These are phyloP conservation scores for Heterobasidion irregulare DNA, from an alignment of 1,284 basidiomycete genomes.

Conservation along the genomic window DNA sequence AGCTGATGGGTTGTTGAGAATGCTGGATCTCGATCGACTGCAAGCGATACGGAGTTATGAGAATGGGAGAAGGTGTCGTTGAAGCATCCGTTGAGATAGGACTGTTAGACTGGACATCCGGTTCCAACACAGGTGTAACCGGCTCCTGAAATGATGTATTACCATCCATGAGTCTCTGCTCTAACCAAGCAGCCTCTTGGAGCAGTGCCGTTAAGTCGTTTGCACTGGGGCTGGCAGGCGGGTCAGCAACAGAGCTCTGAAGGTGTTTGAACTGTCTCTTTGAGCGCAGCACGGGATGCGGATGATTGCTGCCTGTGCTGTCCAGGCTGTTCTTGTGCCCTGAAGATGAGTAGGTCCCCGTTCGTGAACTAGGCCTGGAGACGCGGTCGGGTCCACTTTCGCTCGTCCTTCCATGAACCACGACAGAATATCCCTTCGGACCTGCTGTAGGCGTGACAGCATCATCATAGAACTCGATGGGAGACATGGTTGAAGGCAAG, in stretches of 20 bases:
- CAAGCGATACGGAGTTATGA: not conserved
- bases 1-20: not conserved
- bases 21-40: not conserved
- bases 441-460: not conserved
- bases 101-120: not conserved
- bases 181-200: conserved; percentile 12
- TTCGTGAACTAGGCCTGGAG: conserved; percentile 5
- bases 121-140: not conserved
- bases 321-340: conserved; percentile 7
- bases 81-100: not conserved
- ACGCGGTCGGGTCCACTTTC: conserved; percentile 1
- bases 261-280: conserved; percentile 16
- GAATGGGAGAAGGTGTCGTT: not conserved
- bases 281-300: conserved; percentile 9
- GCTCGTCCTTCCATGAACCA: conserved; percentile 11
- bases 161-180: conserved; percentile 9
- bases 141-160: conserved; percentile 1
- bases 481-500: not conserved
- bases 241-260: conserved; percentile 4
- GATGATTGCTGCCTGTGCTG: not conserved
- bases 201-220: conserved; percentile 9
- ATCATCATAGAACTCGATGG: conserved; percentile 1
- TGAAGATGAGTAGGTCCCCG: conserved; percentile 8
- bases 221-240: conserved; percentile 7
- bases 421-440: conserved; percentile 9